These are phyloP conservation scores for Aspergillus pseudoterreus DNA, from an alignment of 2,329 filamentous ascomycete species.

Conservation along the genomic window DNA sequence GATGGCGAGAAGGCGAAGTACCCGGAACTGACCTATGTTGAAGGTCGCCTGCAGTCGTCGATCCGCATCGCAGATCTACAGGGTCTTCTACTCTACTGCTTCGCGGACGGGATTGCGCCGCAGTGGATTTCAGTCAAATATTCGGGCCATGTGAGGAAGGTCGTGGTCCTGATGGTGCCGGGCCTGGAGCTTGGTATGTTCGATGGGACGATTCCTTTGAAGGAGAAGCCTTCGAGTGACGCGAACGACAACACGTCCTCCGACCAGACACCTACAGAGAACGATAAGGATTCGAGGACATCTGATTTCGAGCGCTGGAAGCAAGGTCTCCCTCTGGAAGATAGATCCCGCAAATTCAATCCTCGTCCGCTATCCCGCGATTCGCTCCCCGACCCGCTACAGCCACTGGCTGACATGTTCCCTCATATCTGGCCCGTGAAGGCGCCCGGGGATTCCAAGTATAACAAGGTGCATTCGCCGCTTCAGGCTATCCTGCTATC, in stretches of 20 bases:
- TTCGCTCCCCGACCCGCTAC: constrained; percentile 48
- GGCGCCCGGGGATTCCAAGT: constrained; percentile 79
- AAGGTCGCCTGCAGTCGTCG: constrained; percentile 52
- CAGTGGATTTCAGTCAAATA: constrained; percentile 61
- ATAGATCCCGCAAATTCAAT: constrained; percentile 30
- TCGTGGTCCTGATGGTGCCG: constrained; percentile 87
- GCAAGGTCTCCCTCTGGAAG: constrained; percentile 32
- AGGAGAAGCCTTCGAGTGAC: constrained; percentile 22
- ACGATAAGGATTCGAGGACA: constrained; percentile 18
- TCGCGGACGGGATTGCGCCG: constrained; percentile 59
- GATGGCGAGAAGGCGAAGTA: constrained; percentile 48
- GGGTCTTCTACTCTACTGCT: constrained; percentile 55
- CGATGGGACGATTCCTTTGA: constrained; percentile 51
- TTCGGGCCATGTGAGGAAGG: constrained; percentile 60
- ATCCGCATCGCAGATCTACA: constrained; percentile 59
- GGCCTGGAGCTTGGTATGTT: constrained; percentile 91
- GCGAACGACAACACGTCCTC: constrained; percentile 1
- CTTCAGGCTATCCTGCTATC: constrained; percentile 78
- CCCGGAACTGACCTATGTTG: constrained; percentile 51
- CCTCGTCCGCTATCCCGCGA: constrained; percentile 29
- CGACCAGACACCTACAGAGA: constrained; percentile 3
- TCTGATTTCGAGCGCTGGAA: constrained; percentile 39
- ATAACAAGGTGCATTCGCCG: constrained; percentile 79
- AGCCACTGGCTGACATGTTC: constrained; percentile 77
- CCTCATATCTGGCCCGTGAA: constrained; percentile 84